Percentiles rank a stretch among this genome's conserved stretches.
phyloP scores from a whole-genome alignment of 768 basidiomycete genomes.

The Leccinum obscurum region DNA sequence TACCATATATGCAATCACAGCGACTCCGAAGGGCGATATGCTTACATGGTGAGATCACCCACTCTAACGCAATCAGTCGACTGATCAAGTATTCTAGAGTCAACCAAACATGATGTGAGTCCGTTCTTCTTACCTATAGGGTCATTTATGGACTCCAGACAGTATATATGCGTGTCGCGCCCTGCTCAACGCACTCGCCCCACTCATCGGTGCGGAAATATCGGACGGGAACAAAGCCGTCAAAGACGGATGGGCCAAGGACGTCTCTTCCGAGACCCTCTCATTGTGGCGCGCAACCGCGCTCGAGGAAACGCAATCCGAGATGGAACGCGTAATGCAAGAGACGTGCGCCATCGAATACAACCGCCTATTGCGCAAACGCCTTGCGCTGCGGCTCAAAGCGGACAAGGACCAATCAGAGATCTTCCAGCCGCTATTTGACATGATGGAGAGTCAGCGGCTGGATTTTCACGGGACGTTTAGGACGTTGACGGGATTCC shows the following conservation, averaged over 20 bases:
- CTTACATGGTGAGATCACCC: conserved; percentile 51
- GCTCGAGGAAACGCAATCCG: conserved; percentile 49
- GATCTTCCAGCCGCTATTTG: conserved; percentile 69
- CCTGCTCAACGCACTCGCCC: conserved; percentile 74
- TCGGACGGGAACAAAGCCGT: conserved; percentile 50
- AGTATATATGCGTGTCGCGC: conserved; percentile 80
- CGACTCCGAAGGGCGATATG: conserved; percentile 75
- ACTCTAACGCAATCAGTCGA: background rate
- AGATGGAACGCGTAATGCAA: conserved; percentile 63
- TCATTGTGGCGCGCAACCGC: conserved; percentile 63
- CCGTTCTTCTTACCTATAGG: background rate
- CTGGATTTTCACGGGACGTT: conserved; percentile 92
- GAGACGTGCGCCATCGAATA: conserved; percentile 65
- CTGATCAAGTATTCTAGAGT: conserved; percentile 38
- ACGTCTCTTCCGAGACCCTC: conserved; percentile 50
- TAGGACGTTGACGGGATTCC: conserved; percentile 68
- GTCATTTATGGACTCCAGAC: conserved; percentile 8
- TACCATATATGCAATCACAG: conserved; percentile 91
- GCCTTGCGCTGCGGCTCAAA: conserved; percentile 70
- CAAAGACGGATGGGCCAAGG: conserved; percentile 62
- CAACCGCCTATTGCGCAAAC: conserved; percentile 69
- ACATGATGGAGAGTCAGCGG: conserved; percentile 65
- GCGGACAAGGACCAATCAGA: conserved; percentile 57
- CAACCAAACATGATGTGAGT: conserved; percentile 82
- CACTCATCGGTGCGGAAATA: conserved; percentile 82